phyloP scores from a whole-genome alignment of 805 yeast species.

The Ogataea neopini region DNA sequence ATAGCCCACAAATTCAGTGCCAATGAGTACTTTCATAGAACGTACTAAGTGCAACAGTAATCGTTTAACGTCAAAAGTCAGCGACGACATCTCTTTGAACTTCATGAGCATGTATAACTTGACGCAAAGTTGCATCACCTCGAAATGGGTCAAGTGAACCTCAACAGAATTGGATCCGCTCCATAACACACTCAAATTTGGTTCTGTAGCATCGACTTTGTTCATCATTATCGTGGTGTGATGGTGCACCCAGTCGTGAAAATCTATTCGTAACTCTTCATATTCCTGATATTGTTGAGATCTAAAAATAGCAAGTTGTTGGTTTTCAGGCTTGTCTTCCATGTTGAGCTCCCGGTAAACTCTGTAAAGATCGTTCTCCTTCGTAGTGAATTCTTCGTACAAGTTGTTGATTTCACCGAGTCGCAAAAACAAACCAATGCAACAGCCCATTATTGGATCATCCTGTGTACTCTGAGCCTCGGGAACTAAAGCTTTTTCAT shows the following conservation, averaged over 20 bases:
- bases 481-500: conserved; percentile 14
- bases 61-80: conserved; percentile 25
- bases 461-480: conserved; percentile 2
- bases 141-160: conserved; percentile 20
- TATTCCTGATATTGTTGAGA: conserved; percentile 18
- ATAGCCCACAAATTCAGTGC: conserved; percentile 16
- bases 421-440: conserved; percentile 21
- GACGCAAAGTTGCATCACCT: conserved; percentile 23
- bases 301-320: conserved; percentile 11
- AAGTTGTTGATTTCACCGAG: conserved; percentile 23
- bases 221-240: conserved; percentile 14
- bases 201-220: conserved; percentile 17
- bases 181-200: conserved; percentile 12
- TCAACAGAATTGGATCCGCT: conserved; percentile 9
- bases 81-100: conserved; percentile 23
- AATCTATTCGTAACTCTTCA: conserved; percentile 20
- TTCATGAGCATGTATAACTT: conserved; percentile 23
- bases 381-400: conserved; percentile 12
- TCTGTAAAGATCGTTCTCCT: conserved; percentile 7
- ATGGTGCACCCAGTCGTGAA: conserved; percentile 30
- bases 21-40: conserved; percentile 16
- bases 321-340: conserved; percentile 6
- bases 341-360: conserved; percentile 2
- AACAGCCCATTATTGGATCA: conserved; percentile 23
- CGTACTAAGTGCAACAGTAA: conserved; percentile 22